Evolutionary conservation across 73 alveolate genomes (phyloP), one percentile per base, ranked within the genome.

Genomic region (Breviolum minutum): DNA sequence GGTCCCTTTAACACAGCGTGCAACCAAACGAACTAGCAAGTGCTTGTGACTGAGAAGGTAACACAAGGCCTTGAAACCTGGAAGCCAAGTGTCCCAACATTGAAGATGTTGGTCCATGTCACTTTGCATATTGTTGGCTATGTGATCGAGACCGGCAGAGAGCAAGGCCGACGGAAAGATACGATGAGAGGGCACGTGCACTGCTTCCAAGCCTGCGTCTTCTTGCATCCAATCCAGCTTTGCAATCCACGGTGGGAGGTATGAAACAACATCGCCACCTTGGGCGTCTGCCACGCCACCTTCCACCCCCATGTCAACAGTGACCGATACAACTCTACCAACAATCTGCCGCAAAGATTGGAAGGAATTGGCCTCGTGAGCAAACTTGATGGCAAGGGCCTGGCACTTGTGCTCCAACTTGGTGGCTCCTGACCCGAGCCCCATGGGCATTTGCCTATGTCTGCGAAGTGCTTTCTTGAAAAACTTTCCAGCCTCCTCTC

Each of bases 381-480:
- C 24, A 22, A 85, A 85, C 70, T 85, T 85, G 29, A 61, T 10
- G 32, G 94, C 94, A 7, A 85, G 17, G 22, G 80, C 94, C 48
- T 62, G 74, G 77, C 63, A 62, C 77, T 85, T 85, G 79, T 85
- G 27, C 20, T 61, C 64, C 8, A 85, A 12, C 24, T 20, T 62
- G n/a, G 63, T 63, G 69, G 80, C 80, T 8, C 94, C 94, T 17
- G 94, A 60, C 27, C 94, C 94, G 5, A 85, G 22, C 29, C 80
- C 94, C 60, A 85, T 62, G 60, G 94, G 94, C 94, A 83, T 83
- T 12, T 83, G 93, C 48, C 93, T 40, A n/a, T 54, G 93, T 54
- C 93, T 17, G 27, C 27, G 93, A 7, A 83, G 17, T 17, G 19
- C 9, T 32, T 22, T 20, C 74, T 60, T 83, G 60, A 83, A 40